A percentile compares a stretch with the other conserved stretches of the same genome.
These are phyloP conservation scores for Amaranthus palmeri DNA, from an alignment of 148 eudicot species.

Conservation along the genomic window DNA sequence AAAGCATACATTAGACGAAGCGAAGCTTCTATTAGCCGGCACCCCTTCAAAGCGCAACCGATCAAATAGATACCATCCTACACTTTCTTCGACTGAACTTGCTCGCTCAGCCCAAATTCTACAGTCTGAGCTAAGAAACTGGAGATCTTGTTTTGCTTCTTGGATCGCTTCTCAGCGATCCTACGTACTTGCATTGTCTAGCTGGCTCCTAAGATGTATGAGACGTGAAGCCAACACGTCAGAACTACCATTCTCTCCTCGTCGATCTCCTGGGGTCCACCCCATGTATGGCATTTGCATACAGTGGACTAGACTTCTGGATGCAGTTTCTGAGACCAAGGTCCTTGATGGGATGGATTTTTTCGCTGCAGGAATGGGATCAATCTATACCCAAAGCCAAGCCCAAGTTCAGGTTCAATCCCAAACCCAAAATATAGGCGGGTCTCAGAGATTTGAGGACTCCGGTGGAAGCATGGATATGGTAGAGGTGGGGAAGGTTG, in stretches of 20 bases:
- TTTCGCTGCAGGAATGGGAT: slow-evolving; percentile 88
- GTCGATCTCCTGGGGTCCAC: slow-evolving; percentile 51
- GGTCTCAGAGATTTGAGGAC: slow-evolving; percentile 51
- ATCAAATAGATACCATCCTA: slow-evolving; percentile 44
- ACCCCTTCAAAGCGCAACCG: slow-evolving; percentile 54
- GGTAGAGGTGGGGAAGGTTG: slow-evolving; percentile 58
- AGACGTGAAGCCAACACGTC: slow-evolving; percentile 57
- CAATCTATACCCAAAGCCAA: slow-evolving; percentile 67
- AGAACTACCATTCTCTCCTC: slow-evolving; percentile 69
- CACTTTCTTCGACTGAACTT: slow-evolving; percentile 55
- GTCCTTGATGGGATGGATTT: slow-evolving; percentile 84
- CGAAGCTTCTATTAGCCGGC: slow-evolving; percentile 80
- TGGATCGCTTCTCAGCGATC: slow-evolving; percentile 90
- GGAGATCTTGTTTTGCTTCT: slow-evolving; percentile 71
- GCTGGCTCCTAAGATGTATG: slow-evolving; percentile 82
- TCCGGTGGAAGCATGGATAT: slow-evolving; percentile 45
- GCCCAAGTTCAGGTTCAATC: slow-evolving; percentile 26
- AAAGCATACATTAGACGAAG: slow-evolving; percentile 83
- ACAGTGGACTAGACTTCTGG: slow-evolving; percentile 76
- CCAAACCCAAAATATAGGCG: slow-evolving; percentile 28
- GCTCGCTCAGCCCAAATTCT: slow-evolving; percentile 84
- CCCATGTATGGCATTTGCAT: slow-evolving; percentile 71
- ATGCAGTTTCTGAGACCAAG: slow-evolving; percentile 49
- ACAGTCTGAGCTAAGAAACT: slow-evolving; percentile 73
- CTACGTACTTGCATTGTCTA: slow-evolving; percentile 57